Conservation (phyloP, 345 rosid genomes). For the Brassica juncea region DNA sequence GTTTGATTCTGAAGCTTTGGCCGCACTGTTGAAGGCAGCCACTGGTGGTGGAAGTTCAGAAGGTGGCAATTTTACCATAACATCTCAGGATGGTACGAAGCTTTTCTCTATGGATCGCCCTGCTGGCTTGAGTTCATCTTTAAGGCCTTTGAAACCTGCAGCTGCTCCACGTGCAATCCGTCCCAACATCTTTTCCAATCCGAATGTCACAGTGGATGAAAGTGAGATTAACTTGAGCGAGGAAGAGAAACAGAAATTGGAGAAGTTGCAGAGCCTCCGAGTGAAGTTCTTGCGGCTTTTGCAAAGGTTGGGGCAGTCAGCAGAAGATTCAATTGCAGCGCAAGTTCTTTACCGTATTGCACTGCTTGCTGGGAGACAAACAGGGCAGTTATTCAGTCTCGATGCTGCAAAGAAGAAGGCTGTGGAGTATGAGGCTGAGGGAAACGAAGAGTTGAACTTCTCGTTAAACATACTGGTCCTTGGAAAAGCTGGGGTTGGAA, state of each 20-base stretch:
- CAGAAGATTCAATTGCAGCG: constrained; percentile 75
- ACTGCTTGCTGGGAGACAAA: constrained; percentile 74
- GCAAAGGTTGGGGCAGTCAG: constrained; percentile 69
- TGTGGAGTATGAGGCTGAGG: constrained; percentile 67
- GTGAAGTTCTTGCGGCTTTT: constrained; percentile 89
- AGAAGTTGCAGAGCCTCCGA: constrained; percentile 69
- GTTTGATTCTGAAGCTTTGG: constrained; percentile 87
- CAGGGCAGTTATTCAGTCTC: constrained; percentile 66
- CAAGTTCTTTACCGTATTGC: constrained; percentile 84
- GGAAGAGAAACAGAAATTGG: constrained; percentile 79
- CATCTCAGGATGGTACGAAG: constrained; percentile 85
- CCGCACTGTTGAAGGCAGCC: constrained; percentile 92
- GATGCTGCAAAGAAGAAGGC: constrained; percentile 80
- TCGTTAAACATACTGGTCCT: constrained; percentile 80
- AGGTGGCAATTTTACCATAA: constrained; percentile 59
- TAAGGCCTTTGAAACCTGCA: constrained; percentile 66
- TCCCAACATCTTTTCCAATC: constrained; percentile 52
- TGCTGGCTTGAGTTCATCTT: constrained; percentile 89
- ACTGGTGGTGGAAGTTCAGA: constrained; percentile 66
- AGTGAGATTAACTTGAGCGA: constrained; percentile 69
- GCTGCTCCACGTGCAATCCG: constrained; percentile 65
- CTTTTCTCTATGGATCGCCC: constrained; percentile 92
- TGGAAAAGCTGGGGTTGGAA: constrained; percentile 94
- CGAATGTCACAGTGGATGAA: constrained; percentile 51
- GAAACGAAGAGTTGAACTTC: constrained; percentile 61